Evolutionary conservation across 2,329 filamentous ascomycete species (phyloP).

Genomic region (Geoglossum cookeanum): DNA sequence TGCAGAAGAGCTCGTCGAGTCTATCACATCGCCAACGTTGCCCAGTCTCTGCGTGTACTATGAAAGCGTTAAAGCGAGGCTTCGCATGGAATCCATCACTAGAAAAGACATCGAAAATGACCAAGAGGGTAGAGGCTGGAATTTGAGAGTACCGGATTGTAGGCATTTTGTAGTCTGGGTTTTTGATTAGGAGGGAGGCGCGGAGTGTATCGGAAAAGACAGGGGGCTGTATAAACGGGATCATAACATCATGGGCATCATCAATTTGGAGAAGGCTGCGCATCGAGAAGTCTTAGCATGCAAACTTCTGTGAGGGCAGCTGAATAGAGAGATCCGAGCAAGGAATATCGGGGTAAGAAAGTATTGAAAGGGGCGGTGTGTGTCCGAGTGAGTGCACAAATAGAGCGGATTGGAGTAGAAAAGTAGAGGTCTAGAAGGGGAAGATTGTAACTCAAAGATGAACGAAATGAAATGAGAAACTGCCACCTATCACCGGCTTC

Average conservation of each 20-base stretch:
- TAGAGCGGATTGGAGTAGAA: not conserved
- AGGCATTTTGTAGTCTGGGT: not conserved
- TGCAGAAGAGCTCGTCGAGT: not conserved
- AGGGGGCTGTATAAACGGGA: not conserved
- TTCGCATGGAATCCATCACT: not conserved
- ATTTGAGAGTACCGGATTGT: not conserved
- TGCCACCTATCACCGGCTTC: not conserved
- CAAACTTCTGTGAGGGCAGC: not conserved
- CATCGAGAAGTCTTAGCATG: not conserved
- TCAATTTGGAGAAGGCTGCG: not conserved
- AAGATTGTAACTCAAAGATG: not conserved
- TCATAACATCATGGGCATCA: constrained; percentile 1
- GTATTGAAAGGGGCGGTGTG: not conserved
- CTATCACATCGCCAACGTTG: not conserved
- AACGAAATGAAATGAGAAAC: not conserved
- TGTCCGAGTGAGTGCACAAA: not conserved
- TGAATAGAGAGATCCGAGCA: not conserved
- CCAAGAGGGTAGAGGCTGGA: not conserved
- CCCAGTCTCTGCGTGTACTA: not conserved
- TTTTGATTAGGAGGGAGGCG: not conserved
- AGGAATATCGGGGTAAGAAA: not conserved
- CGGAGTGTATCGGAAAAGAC: not conserved
- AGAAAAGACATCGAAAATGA: not conserved
- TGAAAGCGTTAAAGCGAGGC: not conserved
- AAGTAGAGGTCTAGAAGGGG: not conserved